These are phyloP conservation scores for Elsinoe arachidis DNA, from an alignment of 2,329 filamentous ascomycete species.

Conservation along the genomic window DNA sequence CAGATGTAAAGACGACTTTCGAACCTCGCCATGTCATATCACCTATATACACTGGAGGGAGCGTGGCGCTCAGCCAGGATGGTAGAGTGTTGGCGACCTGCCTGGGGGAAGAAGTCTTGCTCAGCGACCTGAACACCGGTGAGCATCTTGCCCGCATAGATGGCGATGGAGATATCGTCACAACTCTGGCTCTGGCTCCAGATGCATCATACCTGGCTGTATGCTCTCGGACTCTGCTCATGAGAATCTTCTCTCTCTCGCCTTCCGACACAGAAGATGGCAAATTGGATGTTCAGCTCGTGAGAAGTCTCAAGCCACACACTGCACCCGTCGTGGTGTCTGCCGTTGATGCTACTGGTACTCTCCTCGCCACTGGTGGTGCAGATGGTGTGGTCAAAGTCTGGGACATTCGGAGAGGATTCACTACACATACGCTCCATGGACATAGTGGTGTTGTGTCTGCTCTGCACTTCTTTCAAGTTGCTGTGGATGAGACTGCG, in stretches of 20 bases:
- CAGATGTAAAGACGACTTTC: constrained; percentile 73
- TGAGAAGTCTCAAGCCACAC: constrained; percentile 82
- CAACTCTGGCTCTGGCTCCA: constrained; percentile 72
- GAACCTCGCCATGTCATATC: constrained; percentile 74
- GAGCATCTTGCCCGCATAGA: constrained; percentile 77
- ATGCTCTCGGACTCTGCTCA: constrained; percentile 90
- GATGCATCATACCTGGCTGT: constrained; percentile 79
- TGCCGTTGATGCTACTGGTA: constrained; percentile 77
- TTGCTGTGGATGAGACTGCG: constrained; percentile 19
- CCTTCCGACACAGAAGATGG: constrained; percentile 47
- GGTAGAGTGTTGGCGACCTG: constrained; percentile 79
- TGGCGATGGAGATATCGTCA: constrained; percentile 66
- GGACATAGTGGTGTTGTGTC: constrained; percentile 88
- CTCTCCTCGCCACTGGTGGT: constrained; percentile 81
- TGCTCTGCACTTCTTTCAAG: constrained; percentile 82
- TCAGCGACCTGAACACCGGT: constrained; percentile 78
- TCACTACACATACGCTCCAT: constrained; percentile 88
- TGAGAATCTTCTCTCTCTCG: constrained; percentile 77
- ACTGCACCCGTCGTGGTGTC: constrained; percentile 80
- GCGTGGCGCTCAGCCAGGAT: constrained; percentile 71
- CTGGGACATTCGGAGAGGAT: constrained; percentile 88
- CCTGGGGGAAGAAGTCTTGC: constrained; percentile 81
- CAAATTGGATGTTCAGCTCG: constrained; percentile 56
- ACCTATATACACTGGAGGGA: constrained; percentile 89
- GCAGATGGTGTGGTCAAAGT: constrained; percentile 93